Conservation (phyloP, 2,329 filamentous ascomycete species). For the Fusarium fujikuroi region DNA sequence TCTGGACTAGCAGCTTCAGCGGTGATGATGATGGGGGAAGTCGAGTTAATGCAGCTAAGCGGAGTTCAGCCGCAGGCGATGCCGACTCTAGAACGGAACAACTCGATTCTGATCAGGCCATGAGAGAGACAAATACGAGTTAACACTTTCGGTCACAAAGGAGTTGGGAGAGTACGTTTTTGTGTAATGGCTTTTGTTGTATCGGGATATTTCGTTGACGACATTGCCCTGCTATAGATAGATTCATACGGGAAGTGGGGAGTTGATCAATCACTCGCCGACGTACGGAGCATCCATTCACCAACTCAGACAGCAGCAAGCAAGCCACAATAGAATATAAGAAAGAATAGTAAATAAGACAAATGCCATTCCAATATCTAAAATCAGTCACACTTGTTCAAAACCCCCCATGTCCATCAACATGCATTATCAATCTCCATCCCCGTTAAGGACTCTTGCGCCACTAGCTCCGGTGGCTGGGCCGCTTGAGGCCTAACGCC, state of each 20-base stretch:
- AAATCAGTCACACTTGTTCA: too few relatives aligned
- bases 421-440: slow-evolving; percentile 16
- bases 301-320: background rate
- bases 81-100: background rate
- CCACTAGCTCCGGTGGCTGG: slow-evolving; percentile 23
- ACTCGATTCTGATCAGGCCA: background rate
- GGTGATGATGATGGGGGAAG: background rate
- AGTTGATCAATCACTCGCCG: background rate
- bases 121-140: background rate
- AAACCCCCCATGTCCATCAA: background rate
- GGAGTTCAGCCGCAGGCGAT: slow-evolving; percentile 18
- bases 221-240: background rate
- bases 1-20: slow-evolving; percentile 6
- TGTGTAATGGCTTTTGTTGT: background rate
- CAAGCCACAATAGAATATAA: too few relatives aligned
- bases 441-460: background rate
- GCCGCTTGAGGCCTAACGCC: slow-evolving; percentile 12
- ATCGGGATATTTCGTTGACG: background rate
- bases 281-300: background rate
- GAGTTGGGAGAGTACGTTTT: background rate
- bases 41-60: slow-evolving; percentile 17
- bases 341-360: too few relatives aligned
- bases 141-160: background rate
- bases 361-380: too few relatives aligned
- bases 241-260: background rate